Conservation (phyloP, 2,329 filamentous ascomycete species). For the Cercospora brassicicola region DNA sequence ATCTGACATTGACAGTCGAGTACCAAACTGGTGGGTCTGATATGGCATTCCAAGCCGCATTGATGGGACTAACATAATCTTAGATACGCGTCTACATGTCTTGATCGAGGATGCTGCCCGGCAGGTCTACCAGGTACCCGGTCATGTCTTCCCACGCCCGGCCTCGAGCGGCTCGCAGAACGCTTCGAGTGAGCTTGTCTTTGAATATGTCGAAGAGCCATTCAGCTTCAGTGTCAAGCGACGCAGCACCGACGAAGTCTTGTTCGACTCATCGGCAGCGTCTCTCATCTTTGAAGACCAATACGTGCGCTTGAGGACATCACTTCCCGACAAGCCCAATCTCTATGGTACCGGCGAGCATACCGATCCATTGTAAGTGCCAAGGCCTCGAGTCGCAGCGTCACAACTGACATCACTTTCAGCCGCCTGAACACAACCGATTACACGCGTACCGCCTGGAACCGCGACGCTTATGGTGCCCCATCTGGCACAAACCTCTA, state of each 20-base stretch:
- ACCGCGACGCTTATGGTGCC: conserved; percentile 63
- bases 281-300: conserved; percentile 74
- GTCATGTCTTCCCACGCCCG: conserved; percentile 65
- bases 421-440: conserved; percentile 61
- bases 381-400: background rate
- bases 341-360: conserved; percentile 80
- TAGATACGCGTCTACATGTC: conserved; percentile 64
- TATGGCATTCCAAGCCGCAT: conserved; percentile 1
- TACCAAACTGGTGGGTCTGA: conserved; percentile 58
- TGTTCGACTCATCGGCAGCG: conserved; percentile 70
- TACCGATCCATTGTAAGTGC: conserved; percentile 56
- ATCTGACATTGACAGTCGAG: conserved; percentile 60
- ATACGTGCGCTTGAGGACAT: conserved; percentile 71
- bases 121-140: conserved; percentile 72
- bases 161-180: conserved; percentile 34
- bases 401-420: background rate
- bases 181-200: conserved; percentile 52
- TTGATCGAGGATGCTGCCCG: conserved; percentile 70
- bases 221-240: conserved; percentile 68
- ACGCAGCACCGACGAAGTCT: conserved; percentile 56
- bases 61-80: conserved; percentile 11
- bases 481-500: conserved; percentile 68
- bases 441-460: conserved; percentile 70
- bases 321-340: conserved; percentile 65
- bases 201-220: conserved; percentile 56